phyloP scores from a whole-genome alignment of 2,329 filamentous ascomycete genomes.

The Fusarium falciforme region DNA sequence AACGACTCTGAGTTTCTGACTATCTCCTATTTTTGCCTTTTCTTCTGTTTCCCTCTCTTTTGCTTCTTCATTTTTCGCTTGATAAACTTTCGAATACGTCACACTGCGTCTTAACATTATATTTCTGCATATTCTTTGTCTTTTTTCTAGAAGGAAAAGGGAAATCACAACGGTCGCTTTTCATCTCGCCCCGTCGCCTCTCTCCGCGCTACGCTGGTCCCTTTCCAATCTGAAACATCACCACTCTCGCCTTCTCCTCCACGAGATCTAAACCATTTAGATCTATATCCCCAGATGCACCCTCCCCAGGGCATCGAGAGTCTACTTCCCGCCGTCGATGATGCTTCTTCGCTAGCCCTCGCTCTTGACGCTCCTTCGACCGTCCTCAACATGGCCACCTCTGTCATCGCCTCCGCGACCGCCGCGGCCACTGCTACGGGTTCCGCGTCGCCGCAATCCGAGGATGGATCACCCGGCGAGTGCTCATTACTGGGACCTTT shows the following conservation, averaged over 20 bases:
- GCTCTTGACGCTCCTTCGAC: conserved; percentile 34
- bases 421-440: conserved; percentile 40
- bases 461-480: conserved; percentile 72
- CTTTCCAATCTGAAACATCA: conserved; percentile 36
- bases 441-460: conserved; percentile 34
- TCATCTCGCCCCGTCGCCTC: not conserved
- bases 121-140: conserved; percentile 1
- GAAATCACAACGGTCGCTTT: conserved; percentile 1
- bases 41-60: conserved; percentile 8
- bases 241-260: conserved; percentile 19
- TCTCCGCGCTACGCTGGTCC: not conserved
- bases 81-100: not conserved
- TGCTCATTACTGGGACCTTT: conserved; percentile 91
- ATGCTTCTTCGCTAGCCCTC: conserved; percentile 37
- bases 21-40: conserved; percentile 3
- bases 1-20: conserved; percentile 6
- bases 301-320: conserved; percentile 36
- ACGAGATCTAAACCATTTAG: conserved; percentile 29
- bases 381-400: conserved; percentile 44
- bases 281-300: conserved; percentile 33
- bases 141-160: conserved; percentile 5
- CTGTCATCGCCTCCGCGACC: conserved; percentile 45
- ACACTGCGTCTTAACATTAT: conserved; percentile 9
- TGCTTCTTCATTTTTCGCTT: conserved; percentile 4
- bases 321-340: conserved; percentile 32